phyloP scores from a whole-genome alignment of 1,139 yeast genomes.

The Candida neerlandica region DNA sequence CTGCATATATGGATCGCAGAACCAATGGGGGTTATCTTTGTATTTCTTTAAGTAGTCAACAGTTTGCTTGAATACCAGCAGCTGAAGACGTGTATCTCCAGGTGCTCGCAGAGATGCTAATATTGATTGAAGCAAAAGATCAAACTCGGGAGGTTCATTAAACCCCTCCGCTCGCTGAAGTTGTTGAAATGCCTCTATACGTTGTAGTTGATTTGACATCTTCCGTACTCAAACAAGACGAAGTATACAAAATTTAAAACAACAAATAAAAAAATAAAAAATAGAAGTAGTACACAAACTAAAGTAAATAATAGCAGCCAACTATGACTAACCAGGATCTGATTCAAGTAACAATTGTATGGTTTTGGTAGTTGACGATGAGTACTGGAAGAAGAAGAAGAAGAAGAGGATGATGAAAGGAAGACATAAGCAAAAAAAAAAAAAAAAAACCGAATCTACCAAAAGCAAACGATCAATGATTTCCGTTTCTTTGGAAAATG shows the following conservation, averaged over 20 bases:
- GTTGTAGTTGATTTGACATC: constrained; percentile 4
- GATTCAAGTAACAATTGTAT: neutral
- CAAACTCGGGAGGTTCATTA: constrained; percentile 29
- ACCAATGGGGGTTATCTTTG: constrained; percentile 44
- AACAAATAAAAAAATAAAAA: neutral
- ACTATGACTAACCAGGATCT: neutral
- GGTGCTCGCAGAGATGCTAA: constrained; percentile 25
- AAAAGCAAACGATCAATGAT: neutral
- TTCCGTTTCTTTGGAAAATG: neutral
- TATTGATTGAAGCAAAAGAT: constrained; percentile 25
- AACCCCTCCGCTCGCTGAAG: neutral
- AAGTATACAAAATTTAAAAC: neutral
- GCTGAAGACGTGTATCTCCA: constrained; percentile 30
- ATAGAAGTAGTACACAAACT: neutral
- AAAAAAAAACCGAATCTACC: neutral
- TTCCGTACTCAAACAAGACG: neutral
- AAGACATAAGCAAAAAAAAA: neutral
- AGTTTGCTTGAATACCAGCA: constrained; percentile 27
- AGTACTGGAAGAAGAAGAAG: neutral
- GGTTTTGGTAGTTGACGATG: neutral
- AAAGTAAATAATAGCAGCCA: neutral
- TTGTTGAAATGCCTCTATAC: neutral
- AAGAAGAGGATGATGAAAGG: neutral
- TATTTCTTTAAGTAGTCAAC: constrained; percentile 27
- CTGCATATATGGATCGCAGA: constrained; percentile 53